Base-by-base conservation (phyloP, 1,284 basidiomycete genomes). In the Lentinula novae-zelandiae region DNA sequence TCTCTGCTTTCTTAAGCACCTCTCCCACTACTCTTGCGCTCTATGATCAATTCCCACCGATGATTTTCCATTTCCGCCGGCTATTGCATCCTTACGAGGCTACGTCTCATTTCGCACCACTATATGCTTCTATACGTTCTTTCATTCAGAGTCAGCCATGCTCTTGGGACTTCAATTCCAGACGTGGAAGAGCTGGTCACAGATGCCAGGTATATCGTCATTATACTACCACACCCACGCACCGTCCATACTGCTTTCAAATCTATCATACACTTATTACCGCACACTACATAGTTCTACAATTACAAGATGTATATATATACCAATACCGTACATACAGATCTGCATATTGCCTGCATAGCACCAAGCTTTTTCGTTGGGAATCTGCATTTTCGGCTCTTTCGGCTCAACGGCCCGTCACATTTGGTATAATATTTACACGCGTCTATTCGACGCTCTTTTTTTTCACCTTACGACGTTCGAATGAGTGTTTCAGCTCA, bases 401-500 rank as follows among this genome's bases (percentile, higher is more conserved):
- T 22, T 27, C 10, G 44, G n/a, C 44, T 46, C 22, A 17, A 7
- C 49, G 49, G 49, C 49, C 49, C 49, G 49, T 4, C 34, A 50
- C 44, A 46, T 46, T 17, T 9, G 44, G 17, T 27, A 27, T 27
- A 4, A 27, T 27, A 27, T 27, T 27, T 27, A 27, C 27, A 27
- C 27, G 27, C 27, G 27, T 27, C 27, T 3, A 27, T 27, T 27
- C 3, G 27, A 27, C 27, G 27, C 27, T 27, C n/a, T 17, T 12
- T 36, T 13, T 20, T 34, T 51, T 34, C 27, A 15, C 49, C 38
- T 53, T 34, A 17, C 34, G 34, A 53, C 51, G 31, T 53, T 38
- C 42, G 39, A 22, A 62, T 59, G 57, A 58, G 51, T 53, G 48
- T 62, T 17, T 58, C 61, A n/a, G 65, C 67, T 33, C 67, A 69